Evolutionary conservation across 108 stramenopile species (phyloP), one percentile per base, ranked within the genome.

Genomic region (Cyclotella kingstonii): DNA sequence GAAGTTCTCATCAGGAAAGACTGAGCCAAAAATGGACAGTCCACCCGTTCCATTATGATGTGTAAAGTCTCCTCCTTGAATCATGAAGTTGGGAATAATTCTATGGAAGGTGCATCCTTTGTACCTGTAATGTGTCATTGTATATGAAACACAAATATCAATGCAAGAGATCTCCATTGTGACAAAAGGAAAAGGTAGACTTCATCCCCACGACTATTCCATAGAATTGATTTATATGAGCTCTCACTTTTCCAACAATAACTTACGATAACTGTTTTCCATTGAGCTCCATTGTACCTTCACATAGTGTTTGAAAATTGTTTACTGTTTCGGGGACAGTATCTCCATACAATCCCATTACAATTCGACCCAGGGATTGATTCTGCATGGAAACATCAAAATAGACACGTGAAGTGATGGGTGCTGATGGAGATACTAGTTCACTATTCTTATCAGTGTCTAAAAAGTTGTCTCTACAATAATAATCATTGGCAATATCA

Each of bases 1-100:
- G 78, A 98, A 97, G 63, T 97, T 93, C 63, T 98, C 97, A 80
- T 98, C 98, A 6, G 89, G 71, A 71, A 99, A 99, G 71, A 90
- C 92, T 35, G 64, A 47, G 17, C 81, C 85, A 54, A 73, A 80
- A 49, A 79, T 79, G 36, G 59, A 77, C 8, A 82, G 27, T 10
- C 97, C 95, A 39, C 95, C 96, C 0, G 91, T 93, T 6, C 98
- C 98, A 82, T 97, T 86, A 31, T 83, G 82, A 60, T 82, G 77
- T n/a, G 95, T 96, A 76, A 98, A 94, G 78, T 98, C 97, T 8
- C 96, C 97, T 28, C 92, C 91, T 54, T 87, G 83, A 33, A 70
- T 69, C 93, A 98, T 93, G 67, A 96, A 96, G 36, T 70, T 64
- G 12, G 96, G 96, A 56, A 98, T 94, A 48, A 98, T 83, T 27